Evolutionary conservation across 345 rosid species (phyloP).

Genomic region (Viola odorata): DNA sequence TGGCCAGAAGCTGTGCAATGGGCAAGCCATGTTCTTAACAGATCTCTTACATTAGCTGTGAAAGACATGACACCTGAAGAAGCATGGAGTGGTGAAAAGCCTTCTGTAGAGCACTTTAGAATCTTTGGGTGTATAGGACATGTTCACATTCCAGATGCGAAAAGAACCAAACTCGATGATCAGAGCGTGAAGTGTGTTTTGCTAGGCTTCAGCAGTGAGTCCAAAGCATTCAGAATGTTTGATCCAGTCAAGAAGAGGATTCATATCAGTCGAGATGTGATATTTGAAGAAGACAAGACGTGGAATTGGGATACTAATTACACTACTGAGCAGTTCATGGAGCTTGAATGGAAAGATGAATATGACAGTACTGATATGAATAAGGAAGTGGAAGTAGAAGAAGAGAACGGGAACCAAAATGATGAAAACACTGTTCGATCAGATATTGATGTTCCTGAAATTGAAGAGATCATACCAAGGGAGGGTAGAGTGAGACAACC

Average conservation of each 20-base stretch:
- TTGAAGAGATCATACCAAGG: not conserved
- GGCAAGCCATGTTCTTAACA: not conserved
- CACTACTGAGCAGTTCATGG: not conserved
- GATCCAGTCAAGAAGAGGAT: not conserved
- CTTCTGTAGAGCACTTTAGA: not conserved
- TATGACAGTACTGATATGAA: not conserved
- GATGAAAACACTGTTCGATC: not conserved
- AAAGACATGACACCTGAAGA: not conserved
- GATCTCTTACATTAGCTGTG: not conserved
- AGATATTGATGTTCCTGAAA: not conserved
- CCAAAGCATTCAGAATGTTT: not conserved
- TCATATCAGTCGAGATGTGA: not conserved
- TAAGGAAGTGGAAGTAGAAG: conserved; percentile 2
- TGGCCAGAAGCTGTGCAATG: not conserved
- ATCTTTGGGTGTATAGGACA: not conserved
- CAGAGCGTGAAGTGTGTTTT: not conserved
- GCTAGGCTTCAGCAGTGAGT: not conserved
- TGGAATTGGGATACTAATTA: not conserved
- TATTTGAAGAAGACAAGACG: not conserved
- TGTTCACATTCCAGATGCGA: not conserved
- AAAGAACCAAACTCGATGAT: not conserved
- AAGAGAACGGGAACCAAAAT: conserved; percentile 2
- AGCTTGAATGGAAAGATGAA: conserved; percentile 4
- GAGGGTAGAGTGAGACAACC: conserved; percentile 4
- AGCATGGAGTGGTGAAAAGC: not conserved